phyloP scores from a whole-genome alignment of 2,329 filamentous ascomycete genomes.

The Seiridium cupressi region DNA sequence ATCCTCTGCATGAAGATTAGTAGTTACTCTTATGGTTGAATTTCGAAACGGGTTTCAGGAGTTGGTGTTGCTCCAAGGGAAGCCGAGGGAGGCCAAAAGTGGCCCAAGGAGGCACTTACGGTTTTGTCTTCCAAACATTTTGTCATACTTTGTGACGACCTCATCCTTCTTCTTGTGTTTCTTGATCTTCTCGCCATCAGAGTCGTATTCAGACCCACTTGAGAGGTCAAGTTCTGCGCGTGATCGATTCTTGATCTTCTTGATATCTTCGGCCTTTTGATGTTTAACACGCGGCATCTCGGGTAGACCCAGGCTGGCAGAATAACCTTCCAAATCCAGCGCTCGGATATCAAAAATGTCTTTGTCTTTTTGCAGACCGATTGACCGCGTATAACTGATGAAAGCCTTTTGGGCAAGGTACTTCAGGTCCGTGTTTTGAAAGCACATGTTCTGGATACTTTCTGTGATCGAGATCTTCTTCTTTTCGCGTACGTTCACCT shows the following conservation, averaged over 20 bases:
- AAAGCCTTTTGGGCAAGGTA: conserved; percentile 97
- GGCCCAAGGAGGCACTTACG: conserved; percentile 28
- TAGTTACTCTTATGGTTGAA: too few species aligned
- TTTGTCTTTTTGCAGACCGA: conserved; percentile 89
- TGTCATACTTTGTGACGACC: conserved; percentile 91
- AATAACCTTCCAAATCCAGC: conserved; percentile 82
- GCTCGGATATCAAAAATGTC: conserved; percentile 83
- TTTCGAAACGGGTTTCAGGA: too few species aligned
- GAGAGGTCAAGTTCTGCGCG: conserved; percentile 56
- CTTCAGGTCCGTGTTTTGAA: conserved; percentile 90
- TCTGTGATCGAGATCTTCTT: conserved; percentile 85
- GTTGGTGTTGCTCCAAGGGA: too few species aligned
- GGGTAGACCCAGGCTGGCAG: conserved; percentile 80
- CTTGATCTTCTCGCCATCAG: conserved; percentile 50
- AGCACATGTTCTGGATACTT: conserved; percentile 91
- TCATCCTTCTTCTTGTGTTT: conserved; percentile 63
- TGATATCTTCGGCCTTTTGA: conserved; percentile 83
- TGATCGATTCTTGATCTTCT: conserved; percentile 82
- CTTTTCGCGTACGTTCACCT: conserved; percentile 82
- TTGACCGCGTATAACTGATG: conserved; percentile 80
- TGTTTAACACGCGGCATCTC: conserved; percentile 93
- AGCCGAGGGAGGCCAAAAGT: too few species aligned
- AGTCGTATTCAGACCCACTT: conserved; percentile 58
- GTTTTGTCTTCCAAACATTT: conserved; percentile 96
- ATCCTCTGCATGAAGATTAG: conserved; percentile 50